A percentile compares a stretch with the other conserved stretches of the same genome.
Conservation (phyloP, 352 stramenopile genomes). For the Pilasporangium apinafurcum region DNA sequence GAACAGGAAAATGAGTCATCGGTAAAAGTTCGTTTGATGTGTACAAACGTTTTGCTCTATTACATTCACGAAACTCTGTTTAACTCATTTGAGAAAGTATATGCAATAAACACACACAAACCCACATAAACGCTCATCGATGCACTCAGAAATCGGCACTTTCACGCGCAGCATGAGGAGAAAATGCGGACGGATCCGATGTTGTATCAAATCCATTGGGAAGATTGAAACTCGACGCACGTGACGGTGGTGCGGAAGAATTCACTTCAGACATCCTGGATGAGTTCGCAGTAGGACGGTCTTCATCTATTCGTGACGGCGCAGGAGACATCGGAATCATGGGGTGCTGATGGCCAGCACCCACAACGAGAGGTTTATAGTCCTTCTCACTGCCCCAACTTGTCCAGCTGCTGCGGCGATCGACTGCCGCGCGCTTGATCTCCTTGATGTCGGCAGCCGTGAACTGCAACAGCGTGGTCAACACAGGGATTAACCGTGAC, state of each 20-base stretch:
- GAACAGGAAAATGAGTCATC: conserved; percentile 63
- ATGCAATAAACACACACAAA: background rate
- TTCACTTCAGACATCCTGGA: conserved; percentile 5
- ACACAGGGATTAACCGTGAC: conserved; percentile 63
- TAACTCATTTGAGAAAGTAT: too few species aligned
- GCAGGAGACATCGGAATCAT: conserved; percentile 9
- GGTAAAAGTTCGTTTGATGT: too few species aligned
- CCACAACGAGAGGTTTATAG: conserved; percentile 60
- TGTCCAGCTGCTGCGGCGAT: conserved; percentile 63
- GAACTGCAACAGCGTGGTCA: conserved; percentile 85
- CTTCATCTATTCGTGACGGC: too few species aligned
- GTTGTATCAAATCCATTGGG: conserved; percentile 24
- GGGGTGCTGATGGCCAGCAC: conserved; percentile 19
- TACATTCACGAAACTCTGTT: background rate
- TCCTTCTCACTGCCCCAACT: conserved; percentile 57
- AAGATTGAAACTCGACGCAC: conserved; percentile 54
- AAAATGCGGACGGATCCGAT: conserved; percentile 21
- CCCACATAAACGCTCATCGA: background rate
- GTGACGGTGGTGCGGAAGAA: conserved; percentile 14
- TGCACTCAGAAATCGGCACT: conserved; percentile 62
- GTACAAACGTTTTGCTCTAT: background rate
- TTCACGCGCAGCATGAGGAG: conserved; percentile 21
- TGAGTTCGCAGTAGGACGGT: conserved; percentile 1
- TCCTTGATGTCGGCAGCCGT: conserved; percentile 66
- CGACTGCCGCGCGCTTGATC: conserved; percentile 52